Conservation (phyloP, 2,329 filamentous ascomycete genomes). For the Fusarium sp. region DNA sequence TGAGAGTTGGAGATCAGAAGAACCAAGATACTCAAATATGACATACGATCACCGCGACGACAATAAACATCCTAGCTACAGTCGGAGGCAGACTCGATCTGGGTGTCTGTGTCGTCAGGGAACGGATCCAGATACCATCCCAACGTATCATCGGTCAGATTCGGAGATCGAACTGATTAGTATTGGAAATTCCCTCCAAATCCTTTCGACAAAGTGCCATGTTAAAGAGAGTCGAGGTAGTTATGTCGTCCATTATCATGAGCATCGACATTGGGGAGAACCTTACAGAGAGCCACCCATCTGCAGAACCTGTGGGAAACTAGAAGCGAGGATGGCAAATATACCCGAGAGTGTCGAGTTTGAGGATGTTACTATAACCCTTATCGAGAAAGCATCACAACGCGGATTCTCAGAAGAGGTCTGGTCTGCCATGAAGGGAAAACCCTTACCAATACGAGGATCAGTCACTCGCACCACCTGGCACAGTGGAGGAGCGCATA, state of each 20-base stretch:
- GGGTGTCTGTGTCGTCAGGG: neutral
- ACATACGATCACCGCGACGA: no score
- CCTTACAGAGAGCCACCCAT: neutral
- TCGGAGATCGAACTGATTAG: conserved; percentile 6
- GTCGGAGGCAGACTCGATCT: no score
- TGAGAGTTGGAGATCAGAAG: no score
- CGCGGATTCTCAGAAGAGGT: conserved; percentile 6
- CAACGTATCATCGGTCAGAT: neutral
- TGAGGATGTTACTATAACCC: neutral
- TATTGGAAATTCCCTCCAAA: neutral
- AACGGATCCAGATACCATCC: neutral
- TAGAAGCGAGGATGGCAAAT: neutral
- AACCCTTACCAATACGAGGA: neutral
- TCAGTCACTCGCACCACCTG: conserved; percentile 2
- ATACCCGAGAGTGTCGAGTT: neutral
- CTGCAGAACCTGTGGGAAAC: neutral
- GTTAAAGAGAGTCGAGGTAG: neutral
- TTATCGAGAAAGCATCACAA: conserved; percentile 1
- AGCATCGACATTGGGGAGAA: conserved; percentile 9
- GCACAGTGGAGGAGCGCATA: neutral
- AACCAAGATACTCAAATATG: no score
- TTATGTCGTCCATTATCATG: neutral
- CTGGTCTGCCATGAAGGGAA: conserved; percentile 1
- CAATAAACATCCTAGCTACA: neutral
- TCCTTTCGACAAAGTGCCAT: conserved; percentile 18